Conservation (phyloP, 176 grass and related monocot species). For the Phoenix dactylifera region DNA sequence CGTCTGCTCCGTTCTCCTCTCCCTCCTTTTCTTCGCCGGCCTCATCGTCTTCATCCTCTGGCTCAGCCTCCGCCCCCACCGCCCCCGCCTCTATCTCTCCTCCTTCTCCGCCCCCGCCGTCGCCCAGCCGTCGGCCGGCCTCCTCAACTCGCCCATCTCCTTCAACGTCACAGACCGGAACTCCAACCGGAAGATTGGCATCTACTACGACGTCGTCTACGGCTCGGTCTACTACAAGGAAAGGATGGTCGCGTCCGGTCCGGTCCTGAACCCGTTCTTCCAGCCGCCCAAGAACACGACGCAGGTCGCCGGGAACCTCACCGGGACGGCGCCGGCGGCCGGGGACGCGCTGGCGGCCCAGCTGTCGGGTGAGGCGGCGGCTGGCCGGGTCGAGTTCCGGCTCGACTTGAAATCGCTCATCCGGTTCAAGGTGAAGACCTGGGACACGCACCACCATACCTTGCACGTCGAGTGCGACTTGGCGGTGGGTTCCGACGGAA, state of each 20-base stretch:
- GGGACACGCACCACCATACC: conserved; percentile 59
- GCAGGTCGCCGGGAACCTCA: conserved; percentile 29
- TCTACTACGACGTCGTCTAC: conserved; percentile 30
- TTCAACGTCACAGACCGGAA: conserved; percentile 65
- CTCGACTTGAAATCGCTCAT: conserved; percentile 49
- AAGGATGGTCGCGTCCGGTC: conserved; percentile 35
- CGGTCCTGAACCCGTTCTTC: conserved; percentile 44
- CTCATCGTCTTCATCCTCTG: conserved; percentile 72
- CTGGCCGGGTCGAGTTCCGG: conserved; percentile 30
- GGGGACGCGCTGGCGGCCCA: conserved; percentile 21
- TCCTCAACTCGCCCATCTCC: conserved; percentile 14
- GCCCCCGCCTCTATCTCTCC: conserved; percentile 37
- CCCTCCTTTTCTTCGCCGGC: conserved; percentile 35
- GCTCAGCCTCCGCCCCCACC: conserved; percentile 87
- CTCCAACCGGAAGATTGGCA: conserved; percentile 68
- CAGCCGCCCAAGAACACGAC: conserved; percentile 53
- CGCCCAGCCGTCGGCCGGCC: conserved; percentile 22
- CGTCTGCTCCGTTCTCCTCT: conserved; percentile 48
- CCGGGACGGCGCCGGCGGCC: conserved; percentile 8
- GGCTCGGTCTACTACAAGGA: conserved; percentile 55
- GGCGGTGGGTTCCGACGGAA: conserved; percentile 29
- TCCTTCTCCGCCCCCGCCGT: conserved; percentile 38
- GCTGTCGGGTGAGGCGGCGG: conserved; percentile 30
- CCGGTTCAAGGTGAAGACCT: conserved; percentile 54
- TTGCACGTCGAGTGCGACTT: conserved; percentile 51